Evolutionary conservation across 2,329 filamentous ascomycete species (phyloP).

Genomic region (Albifimbria verrucaria): DNA sequence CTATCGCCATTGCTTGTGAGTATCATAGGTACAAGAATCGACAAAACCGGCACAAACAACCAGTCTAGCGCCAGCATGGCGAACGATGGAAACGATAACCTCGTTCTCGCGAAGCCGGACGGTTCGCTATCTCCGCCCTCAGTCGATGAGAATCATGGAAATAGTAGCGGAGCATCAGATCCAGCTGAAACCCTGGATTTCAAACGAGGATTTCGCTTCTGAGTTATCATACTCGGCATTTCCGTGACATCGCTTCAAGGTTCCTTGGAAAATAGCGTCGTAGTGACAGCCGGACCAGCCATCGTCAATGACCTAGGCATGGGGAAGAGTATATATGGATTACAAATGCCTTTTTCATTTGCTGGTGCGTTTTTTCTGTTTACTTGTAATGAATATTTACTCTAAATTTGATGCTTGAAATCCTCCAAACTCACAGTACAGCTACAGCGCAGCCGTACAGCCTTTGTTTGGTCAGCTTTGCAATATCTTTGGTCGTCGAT

Average conservation of each 20-base stretch:
- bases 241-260: conserved; percentile 5
- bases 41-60: not conserved
- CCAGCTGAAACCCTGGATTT: not conserved
- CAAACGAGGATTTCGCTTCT: conserved; percentile 11
- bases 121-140: not conserved
- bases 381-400: too few relatives aligned
- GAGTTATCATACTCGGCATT: conserved; percentile 11
- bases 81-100: not conserved
- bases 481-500: conserved; percentile 1
- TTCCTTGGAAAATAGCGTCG: conserved; percentile 12
- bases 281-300: conserved; percentile 8
- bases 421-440: not conserved
- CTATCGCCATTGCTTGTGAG: too few relatives aligned
- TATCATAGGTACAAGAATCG: not conserved
- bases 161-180: not conserved
- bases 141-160: not conserved
- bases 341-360: conserved; percentile 11
- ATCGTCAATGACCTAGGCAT: conserved; percentile 8
- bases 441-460: not conserved
- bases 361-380: conserved; percentile 2
- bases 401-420: not conserved
- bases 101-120: not conserved
- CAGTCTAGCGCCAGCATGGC: not conserved
- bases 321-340: conserved; percentile 14
- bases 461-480: not conserved